Conservation (phyloP, 1,284 basidiomycete genomes). For the Austropuccinia psidii region DNA sequence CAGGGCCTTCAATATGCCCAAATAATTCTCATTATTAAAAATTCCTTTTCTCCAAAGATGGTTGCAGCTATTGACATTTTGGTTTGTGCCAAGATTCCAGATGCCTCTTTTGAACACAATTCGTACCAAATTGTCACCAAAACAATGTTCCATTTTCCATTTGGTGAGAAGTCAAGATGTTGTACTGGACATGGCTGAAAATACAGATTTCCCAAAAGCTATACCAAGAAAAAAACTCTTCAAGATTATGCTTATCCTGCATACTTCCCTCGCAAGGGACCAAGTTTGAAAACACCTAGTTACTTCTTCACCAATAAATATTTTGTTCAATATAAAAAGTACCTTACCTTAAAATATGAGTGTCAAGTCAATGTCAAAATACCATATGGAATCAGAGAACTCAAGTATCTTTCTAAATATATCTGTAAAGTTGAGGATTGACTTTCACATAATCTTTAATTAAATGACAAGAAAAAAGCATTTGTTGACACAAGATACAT, state of each 20-base stretch:
- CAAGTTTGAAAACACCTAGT: no score
- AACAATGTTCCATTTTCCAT: constrained; percentile 54
- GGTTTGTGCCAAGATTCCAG: constrained; percentile 51
- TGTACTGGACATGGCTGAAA: constrained; percentile 50
- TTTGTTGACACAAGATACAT: background rate
- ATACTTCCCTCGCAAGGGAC: constrained; percentile 31
- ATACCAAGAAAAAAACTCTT: constrained; percentile 47
- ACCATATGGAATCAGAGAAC: constrained; percentile 44
- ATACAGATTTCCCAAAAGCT: constrained; percentile 51
- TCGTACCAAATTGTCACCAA: constrained; percentile 48
- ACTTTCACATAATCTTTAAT: constrained; percentile 42
- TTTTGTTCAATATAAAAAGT: constrained; percentile 51
- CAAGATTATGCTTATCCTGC: constrained; percentile 50
- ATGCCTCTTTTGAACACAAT: constrained; percentile 48
- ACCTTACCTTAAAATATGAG: constrained; percentile 45
- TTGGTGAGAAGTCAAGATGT: constrained; percentile 48
- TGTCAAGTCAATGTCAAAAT: constrained; percentile 55
- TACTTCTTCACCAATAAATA: constrained; percentile 47
- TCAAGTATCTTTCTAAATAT: constrained; percentile 54
- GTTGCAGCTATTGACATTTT: constrained; percentile 49
- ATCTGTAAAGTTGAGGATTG: constrained; percentile 53
- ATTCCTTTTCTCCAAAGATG: constrained; percentile 45
- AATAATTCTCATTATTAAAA: constrained; percentile 47
- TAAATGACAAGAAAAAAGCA: background rate
- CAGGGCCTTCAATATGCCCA: constrained; percentile 54